Conservation (phyloP, 176 grass and related monocot genomes). For the Musa acuminata region DNA sequence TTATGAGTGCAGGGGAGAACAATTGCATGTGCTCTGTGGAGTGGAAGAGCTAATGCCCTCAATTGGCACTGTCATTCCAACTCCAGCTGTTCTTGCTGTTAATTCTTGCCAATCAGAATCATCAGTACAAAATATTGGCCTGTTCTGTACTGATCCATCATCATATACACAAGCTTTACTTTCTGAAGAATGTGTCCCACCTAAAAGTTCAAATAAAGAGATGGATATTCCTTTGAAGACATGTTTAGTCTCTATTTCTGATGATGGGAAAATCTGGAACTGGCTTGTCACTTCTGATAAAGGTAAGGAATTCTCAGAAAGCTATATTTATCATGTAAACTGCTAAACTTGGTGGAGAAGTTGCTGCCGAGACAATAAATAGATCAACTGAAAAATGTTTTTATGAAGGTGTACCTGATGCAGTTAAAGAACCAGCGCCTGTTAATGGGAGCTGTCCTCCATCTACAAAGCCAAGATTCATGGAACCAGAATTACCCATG, state of each 20-base stretch:
- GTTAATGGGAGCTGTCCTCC: slow-evolving; percentile 32
- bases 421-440: slow-evolving; percentile 58
- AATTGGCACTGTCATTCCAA: slow-evolving; percentile 68
- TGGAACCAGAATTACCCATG: slow-evolving; percentile 43
- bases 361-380: slow-evolving; percentile 23
- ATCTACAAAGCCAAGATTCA: slow-evolving; percentile 23
- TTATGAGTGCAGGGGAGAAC: slow-evolving; percentile 63
- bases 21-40: slow-evolving; percentile 62
- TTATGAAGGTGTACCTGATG: slow-evolving; percentile 30
- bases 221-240: slow-evolving; percentile 17
- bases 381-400: slow-evolving; percentile 41
- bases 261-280: slow-evolving; percentile 93
- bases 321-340: slow-evolving; percentile 44
- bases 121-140: slow-evolving; percentile 43
- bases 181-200: slow-evolving; percentile 7
- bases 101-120: slow-evolving; percentile 78
- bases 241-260: slow-evolving; percentile 69
- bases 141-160: slow-evolving; percentile 35
- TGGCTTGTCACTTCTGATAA: slow-evolving; percentile 82
- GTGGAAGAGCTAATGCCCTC: slow-evolving; percentile 91
- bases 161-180: slow-evolving; percentile 21
- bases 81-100: slow-evolving; percentile 67
- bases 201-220: slow-evolving; percentile 8
- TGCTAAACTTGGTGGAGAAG: slow-evolving; percentile 27
- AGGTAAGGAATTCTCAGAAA: slow-evolving; percentile 24